These are phyloP conservation scores for Raphanus raphanistrum DNA, from an alignment of 345 rosid genomes.

Conservation along the genomic window DNA sequence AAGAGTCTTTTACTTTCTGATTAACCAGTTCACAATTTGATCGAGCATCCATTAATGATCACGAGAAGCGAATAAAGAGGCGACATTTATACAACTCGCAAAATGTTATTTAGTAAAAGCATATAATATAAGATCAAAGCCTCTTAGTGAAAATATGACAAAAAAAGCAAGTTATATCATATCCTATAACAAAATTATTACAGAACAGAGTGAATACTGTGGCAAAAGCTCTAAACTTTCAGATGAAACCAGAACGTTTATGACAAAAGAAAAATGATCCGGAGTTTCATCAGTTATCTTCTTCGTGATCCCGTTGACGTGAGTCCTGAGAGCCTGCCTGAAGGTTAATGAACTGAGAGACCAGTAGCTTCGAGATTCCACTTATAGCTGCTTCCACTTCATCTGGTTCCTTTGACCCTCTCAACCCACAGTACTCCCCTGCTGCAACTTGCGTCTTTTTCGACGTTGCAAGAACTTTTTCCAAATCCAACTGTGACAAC, in stretches of 20 bases:
- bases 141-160: constrained; percentile 1
- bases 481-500: constrained; percentile 64
- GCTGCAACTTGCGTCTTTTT: constrained; percentile 79
- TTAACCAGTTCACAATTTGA: not conserved
- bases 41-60: not conserved
- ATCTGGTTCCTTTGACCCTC: constrained; percentile 53
- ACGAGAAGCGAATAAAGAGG: not conserved
- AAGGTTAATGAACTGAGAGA: constrained; percentile 75
- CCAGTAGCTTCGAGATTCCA: constrained; percentile 79
- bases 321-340: constrained; percentile 64
- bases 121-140: constrained; percentile 1
- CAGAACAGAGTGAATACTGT: not conserved
- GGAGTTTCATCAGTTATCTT: constrained; percentile 26
- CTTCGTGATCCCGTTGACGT: constrained; percentile 37
- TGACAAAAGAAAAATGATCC: not conserved
- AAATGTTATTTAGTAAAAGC: not conserved
- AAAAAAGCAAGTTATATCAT: constrained; percentile 6
- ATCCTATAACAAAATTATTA: constrained; percentile 4
- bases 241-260: constrained; percentile 27
- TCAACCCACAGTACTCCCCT: constrained; percentile 57
- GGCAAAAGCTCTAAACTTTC: not conserved
- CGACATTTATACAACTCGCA: not conserved
- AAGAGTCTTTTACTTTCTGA: not conserved
- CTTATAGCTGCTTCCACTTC: constrained; percentile 81
- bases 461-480: constrained; percentile 65